phyloP scores from a whole-genome alignment of 2,329 filamentous ascomycete species.

The Fusarium ramigenum region DNA sequence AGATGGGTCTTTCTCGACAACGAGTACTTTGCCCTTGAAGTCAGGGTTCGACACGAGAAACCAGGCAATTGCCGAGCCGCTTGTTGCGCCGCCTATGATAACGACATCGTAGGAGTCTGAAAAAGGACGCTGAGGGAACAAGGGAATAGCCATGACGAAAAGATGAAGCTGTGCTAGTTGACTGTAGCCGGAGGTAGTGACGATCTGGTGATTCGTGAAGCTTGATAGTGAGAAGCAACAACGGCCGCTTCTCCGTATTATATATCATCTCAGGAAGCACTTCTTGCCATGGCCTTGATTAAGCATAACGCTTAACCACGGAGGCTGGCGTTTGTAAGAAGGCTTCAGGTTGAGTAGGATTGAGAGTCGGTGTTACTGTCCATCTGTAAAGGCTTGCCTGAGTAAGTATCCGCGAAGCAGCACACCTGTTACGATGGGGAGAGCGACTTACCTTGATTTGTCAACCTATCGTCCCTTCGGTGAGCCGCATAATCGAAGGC shows the following conservation, averaged over 20 bases:
- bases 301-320: background rate
- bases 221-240: too few relatives aligned
- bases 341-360: background rate
- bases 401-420: background rate
- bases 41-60: slow-evolving; percentile 13
- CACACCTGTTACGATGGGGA: too few relatives aligned
- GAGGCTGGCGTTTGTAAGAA: background rate
- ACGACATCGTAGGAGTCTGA: background rate
- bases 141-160: background rate
- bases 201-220: background rate
- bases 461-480: background rate
- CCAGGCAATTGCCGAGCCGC: slow-evolving; percentile 19
- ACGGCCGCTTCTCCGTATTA: background rate
- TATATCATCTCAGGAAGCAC: background rate
- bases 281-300: too few relatives aligned
- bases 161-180: background rate
- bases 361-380: too few relatives aligned
- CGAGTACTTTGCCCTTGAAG: slow-evolving; percentile 13
- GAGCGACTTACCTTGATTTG: background rate
- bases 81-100: slow-evolving; percentile 18
- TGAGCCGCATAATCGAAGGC: background rate
- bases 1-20: slow-evolving; percentile 7
- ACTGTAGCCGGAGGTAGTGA: accelerated
- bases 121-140: background rate
- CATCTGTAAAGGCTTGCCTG: background rate